A percentile compares a stretch with the other conserved stretches of the same genome.
These are phyloP conservation scores for Blastobotrys buckinghamii DNA, from an alignment of 1,139 yeast genomes.

Conservation along the genomic window DNA sequence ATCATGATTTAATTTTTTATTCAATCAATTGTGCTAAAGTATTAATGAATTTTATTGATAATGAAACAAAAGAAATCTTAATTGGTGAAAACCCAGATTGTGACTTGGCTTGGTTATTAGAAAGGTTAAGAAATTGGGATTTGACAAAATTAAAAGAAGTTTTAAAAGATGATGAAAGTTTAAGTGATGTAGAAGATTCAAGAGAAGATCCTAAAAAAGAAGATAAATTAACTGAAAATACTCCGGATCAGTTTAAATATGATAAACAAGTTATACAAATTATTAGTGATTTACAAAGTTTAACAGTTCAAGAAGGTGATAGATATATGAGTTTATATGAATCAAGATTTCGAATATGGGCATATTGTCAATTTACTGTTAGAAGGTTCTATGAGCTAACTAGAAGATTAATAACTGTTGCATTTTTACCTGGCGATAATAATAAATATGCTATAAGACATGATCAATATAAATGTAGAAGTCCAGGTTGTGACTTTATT, in stretches of 20 bases:
- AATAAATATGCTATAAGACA: constrained; percentile 9
- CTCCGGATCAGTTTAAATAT: constrained; percentile 4
- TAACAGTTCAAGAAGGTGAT: constrained; percentile 3
- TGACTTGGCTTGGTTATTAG: constrained; percentile 8
- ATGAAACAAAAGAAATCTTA: constrained; percentile 4
- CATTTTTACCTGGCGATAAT: constrained; percentile 7
- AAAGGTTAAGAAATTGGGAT: not conserved
- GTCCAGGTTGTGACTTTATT: constrained; percentile 7
- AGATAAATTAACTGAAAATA: constrained; percentile 5
- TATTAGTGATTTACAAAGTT: not conserved
- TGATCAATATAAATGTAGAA: constrained; percentile 7
- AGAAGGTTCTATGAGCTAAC: constrained; percentile 8
- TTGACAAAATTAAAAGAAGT: not conserved
- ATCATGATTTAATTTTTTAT: constrained; percentile 5
- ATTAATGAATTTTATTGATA: constrained; percentile 8
- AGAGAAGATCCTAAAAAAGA: not conserved
- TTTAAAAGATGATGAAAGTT: not conserved
- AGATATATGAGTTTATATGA: constrained; percentile 10
- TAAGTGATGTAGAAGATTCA: not conserved
- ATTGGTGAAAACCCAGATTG: constrained; percentile 4
- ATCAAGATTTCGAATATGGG: constrained; percentile 6
- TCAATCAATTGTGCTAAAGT: constrained; percentile 6
- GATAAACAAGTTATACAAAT: constrained; percentile 2
- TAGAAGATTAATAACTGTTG: constrained; percentile 4
- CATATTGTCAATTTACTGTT: constrained; percentile 8